Evolutionary conservation across 495 filamentous ascomycete species (phyloP).

Genomic region (Tuber umbilicatum): DNA sequence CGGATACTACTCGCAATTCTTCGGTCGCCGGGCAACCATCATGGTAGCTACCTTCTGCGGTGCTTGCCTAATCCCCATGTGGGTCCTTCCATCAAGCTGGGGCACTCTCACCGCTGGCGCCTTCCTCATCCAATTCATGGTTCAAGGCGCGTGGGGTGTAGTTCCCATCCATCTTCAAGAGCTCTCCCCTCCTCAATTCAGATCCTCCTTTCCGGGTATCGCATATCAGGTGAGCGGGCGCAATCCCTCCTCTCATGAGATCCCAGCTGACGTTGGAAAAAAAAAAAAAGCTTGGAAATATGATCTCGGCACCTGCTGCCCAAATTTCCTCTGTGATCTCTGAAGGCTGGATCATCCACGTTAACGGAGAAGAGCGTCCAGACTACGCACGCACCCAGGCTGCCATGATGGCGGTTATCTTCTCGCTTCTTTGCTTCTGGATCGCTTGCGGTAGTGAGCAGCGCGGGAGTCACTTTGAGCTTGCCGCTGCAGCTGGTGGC

Average conservation of each 20-base stretch:
- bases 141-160: constrained; percentile 72
- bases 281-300: constrained; percentile 56
- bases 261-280: not conserved
- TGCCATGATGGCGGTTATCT: constrained; percentile 60
- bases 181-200: constrained; percentile 64
- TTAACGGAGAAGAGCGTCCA: constrained; percentile 50
- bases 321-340: constrained; percentile 66
- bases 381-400: constrained; percentile 66
- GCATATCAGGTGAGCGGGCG: constrained; percentile 50
- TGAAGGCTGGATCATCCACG: constrained; percentile 50
- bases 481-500: constrained; percentile 51
- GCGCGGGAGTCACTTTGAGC: constrained; percentile 61
- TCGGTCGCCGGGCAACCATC: constrained; percentile 63
- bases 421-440: constrained; percentile 49
- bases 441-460: constrained; percentile 59
- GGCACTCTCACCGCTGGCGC: constrained; percentile 56
- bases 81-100: constrained; percentile 60
- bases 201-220: constrained; percentile 60
- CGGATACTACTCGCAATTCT: constrained; percentile 66
- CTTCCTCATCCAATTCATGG: constrained; percentile 73
- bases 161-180: constrained; percentile 76
- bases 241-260: not conserved
- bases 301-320: constrained; percentile 64
- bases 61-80: constrained; percentile 58
- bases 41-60: constrained; percentile 55